Conservation (phyloP, 345 rosid genomes). For the Euphorbia pulcherrima region DNA sequence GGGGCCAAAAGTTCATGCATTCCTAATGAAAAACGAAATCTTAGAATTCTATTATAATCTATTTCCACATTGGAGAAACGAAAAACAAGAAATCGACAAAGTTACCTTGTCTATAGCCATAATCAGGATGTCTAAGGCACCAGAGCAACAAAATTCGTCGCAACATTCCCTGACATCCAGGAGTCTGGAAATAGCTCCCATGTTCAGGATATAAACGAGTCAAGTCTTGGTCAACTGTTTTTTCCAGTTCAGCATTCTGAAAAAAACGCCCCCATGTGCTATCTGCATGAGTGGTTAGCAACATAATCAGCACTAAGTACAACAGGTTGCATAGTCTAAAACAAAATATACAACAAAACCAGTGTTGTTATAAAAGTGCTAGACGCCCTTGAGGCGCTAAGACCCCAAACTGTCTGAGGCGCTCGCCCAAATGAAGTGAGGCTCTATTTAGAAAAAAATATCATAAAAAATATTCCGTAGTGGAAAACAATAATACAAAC, state of each 20-base stretch:
- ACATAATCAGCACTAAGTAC: background rate
- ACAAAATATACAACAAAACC: no score
- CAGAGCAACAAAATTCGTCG: conserved; percentile 81
- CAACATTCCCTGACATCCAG: conserved; percentile 92
- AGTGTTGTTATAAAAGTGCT: no score
- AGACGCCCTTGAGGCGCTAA: no score
- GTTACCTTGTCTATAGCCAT: conserved; percentile 82
- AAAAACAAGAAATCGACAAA: background rate
- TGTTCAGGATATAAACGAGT: conserved; percentile 93
- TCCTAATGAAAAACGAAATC: conserved; percentile 38
- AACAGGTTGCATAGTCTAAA: background rate
- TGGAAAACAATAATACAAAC: no score
- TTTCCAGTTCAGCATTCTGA: conserved; percentile 89
- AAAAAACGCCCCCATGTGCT: conserved; percentile 96
- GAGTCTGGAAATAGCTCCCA: conserved; percentile 88
- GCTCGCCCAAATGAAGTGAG: no score
- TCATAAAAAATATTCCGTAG: no score
- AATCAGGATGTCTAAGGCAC: conserved; percentile 91
- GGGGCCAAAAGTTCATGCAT: conserved; percentile 99
- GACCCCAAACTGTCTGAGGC: no score
- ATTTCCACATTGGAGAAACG: background rate
- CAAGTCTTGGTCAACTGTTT: conserved; percentile 87
- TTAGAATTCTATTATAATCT: conserved; percentile 3
- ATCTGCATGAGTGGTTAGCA: conserved; percentile 38
- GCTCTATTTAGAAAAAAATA: no score